Percentiles rank a stretch among this genome's conserved stretches.
phyloP scores from a whole-genome alignment of 331 rosid genomes.

The Malus hybrid region DNA sequence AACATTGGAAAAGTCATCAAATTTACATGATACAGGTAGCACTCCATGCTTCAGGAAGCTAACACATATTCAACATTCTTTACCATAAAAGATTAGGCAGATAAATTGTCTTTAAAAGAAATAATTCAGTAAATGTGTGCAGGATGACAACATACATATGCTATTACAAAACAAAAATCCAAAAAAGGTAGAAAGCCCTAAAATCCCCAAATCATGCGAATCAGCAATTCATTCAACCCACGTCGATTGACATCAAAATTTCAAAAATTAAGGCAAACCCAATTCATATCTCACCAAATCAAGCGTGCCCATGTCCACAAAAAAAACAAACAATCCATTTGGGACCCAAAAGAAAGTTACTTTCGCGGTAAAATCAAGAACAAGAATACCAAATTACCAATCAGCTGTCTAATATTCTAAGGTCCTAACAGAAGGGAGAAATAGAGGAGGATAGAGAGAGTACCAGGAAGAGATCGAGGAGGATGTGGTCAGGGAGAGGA shows the following conservation, averaged over 20 bases:
- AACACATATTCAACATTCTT: neutral
- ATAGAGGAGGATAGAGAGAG: neutral
- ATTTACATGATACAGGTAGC: neutral
- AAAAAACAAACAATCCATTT: neutral
- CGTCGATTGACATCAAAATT: neutral
- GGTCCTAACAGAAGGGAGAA: neutral
- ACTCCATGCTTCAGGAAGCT: neutral
- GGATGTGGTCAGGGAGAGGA: conserved; percentile 81
- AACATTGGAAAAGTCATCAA: neutral
- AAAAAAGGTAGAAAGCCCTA: neutral
- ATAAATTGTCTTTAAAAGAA: neutral
- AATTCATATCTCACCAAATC: neutral
- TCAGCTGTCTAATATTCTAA: too few species aligned
- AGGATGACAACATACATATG: neutral
- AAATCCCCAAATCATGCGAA: too few species aligned
- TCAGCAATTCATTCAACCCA: neutral
- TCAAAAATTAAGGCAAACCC: neutral
- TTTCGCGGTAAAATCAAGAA: neutral
- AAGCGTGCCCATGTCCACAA: neutral
- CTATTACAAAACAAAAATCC: neutral
- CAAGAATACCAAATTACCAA: neutral
- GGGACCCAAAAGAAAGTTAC: neutral
- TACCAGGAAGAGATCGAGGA: conserved; percentile 73
- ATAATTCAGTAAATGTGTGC: neutral
- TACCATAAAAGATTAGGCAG: neutral